A percentile compares a stretch with the other conserved stretches of the same genome.
Conservation (phyloP, 2,329 filamentous ascomycete species). For the Arthrobotrys pseudoclavata region DNA sequence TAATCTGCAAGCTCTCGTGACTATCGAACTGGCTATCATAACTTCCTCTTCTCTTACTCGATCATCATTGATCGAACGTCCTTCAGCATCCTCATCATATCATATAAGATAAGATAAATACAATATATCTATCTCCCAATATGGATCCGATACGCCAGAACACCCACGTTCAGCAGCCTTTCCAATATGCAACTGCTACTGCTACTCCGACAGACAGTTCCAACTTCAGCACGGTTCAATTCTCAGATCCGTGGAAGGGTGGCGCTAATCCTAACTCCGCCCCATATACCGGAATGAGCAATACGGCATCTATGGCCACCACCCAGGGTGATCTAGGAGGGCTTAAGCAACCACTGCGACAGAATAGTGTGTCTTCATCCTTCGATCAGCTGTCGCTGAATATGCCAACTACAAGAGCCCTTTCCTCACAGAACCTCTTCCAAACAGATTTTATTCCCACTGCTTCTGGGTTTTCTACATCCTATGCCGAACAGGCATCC, state of each 20-base stretch:
- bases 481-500: conserved; percentile 46
- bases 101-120: conserved; percentile 9
- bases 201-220: conserved; percentile 23
- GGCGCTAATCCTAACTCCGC: conserved; percentile 41
- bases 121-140: conserved; percentile 1
- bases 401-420: conserved; percentile 47
- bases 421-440: conserved; percentile 54
- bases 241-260: conserved; percentile 56
- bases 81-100: conserved; percentile 8
- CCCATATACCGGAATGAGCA: conserved; percentile 38
- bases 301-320: conserved; percentile 25
- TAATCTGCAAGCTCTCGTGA: conserved; percentile 32
- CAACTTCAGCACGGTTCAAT: conserved; percentile 42
- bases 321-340: conserved; percentile 39
- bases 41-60: conserved; percentile 32
- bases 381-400: conserved; percentile 53
- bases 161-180: conserved; percentile 36
- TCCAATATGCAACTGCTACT: conserved; percentile 21
- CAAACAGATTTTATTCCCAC: conserved; percentile 54
- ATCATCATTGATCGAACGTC: conserved; percentile 56
- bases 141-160: conserved; percentile 57
- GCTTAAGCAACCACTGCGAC: conserved; percentile 45
- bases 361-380: conserved; percentile 60
- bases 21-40: conserved; percentile 41
- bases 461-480: conserved; percentile 27